These are phyloP conservation scores for Endoconidiophora laricicola DNA, from an alignment of 2,329 filamentous ascomycete genomes.

Conservation along the genomic window DNA sequence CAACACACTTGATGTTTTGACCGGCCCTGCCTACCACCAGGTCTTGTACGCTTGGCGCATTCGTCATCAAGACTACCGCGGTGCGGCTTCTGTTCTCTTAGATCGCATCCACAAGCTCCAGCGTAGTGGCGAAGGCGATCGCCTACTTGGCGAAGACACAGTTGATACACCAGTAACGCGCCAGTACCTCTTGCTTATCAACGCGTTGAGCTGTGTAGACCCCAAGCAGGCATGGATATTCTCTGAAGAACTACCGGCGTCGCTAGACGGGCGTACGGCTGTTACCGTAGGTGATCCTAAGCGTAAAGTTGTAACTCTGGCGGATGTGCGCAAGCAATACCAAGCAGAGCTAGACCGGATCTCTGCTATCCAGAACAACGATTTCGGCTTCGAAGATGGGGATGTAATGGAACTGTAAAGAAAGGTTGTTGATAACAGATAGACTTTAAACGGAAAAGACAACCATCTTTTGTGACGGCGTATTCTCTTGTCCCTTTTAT, in stretches of 20 bases:
- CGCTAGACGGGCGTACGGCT: conserved; percentile 6
- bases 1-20: conserved; percentile 46
- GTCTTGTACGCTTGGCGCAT: conserved; percentile 87
- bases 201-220: conserved; percentile 74
- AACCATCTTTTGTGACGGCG: neutral
- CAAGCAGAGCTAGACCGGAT: conserved; percentile 79
- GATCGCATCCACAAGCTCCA: conserved; percentile 48
- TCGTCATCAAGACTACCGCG: conserved; percentile 70
- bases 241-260: conserved; percentile 24
- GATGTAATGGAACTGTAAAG: conserved; percentile 37
- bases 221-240: conserved; percentile 67
- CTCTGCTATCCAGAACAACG: conserved; percentile 71
- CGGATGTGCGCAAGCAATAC: conserved; percentile 76
- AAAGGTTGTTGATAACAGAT: conserved; percentile 4
- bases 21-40: conserved; percentile 67
- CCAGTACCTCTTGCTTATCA: conserved; percentile 82
- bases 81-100: conserved; percentile 46
- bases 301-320: conserved; percentile 68
- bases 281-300: conserved; percentile 24
- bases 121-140: conserved; percentile 25
- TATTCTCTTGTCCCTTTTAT: conserved; percentile 5
- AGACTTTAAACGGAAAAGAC: neutral
- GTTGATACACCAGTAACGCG: conserved; percentile 50
- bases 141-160: conserved; percentile 38
- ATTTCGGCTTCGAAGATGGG: conserved; percentile 57